Base-by-base conservation (phyloP, 2,329 filamentous ascomycete species). In the Rasamsonia emersonii region DNA sequence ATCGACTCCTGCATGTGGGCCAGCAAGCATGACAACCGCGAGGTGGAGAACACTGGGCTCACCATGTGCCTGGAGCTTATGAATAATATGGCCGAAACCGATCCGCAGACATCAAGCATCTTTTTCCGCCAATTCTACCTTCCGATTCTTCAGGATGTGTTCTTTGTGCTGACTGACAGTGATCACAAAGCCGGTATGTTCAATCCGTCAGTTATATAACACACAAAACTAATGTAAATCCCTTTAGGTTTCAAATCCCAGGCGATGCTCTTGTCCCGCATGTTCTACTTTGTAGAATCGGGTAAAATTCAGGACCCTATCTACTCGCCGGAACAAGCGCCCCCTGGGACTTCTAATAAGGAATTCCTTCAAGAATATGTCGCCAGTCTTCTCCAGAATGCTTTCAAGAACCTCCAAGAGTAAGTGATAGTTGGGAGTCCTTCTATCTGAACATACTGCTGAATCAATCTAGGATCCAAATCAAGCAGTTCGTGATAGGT, bases 1-100 rank as follows among this genome's bases (percentile, higher is more conserved):
- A 96, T 98, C 45, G 91, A 98, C 60, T 93, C 89, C 20, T 98
- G 93, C 70, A 86, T 96, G 73, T 98, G 91, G 93, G 91, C 93
- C n/a, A 95, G 89, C 69, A 98, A 98, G 70, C 91, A 98, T 62
- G 91, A 98, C 66, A 98, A 98, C 64, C 83, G 91, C 39, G 86
- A 95, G 54, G 91, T 98, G 18, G 91, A 98, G 62, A 86, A 84
- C 45, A 93, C 91, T 23, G 91, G 91, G 39, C 76, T 98, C 39
- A 91, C 88, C 62, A 98, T 98, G 91, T 96, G 89, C 59, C 77
- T 94, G 45, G 91, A 98, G 64, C 71, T 98, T 43, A 88, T 98
- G 56, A 89, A 83, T 62, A 98, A 98, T 64, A 94, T 98, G 68
- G 86, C 89, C 6, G 89, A 95, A 49, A 82, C 86, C 1, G 88